Evolutionary conservation across 2,329 filamentous ascomycete genomes (phyloP).

Genomic region (Cladosporium oxysporum): DNA sequence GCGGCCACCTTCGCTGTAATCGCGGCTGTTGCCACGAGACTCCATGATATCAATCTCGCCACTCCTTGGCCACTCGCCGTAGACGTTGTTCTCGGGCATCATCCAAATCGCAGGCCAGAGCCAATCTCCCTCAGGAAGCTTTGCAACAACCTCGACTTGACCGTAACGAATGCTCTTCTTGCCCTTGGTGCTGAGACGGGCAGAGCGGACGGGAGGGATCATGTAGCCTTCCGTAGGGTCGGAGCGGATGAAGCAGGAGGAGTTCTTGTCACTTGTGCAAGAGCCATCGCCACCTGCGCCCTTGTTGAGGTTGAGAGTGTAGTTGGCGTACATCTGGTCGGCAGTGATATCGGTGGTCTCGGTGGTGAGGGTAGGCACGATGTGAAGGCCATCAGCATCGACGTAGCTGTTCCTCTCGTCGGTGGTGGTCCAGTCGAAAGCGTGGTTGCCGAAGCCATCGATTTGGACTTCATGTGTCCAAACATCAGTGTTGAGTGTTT

Average conservation of each 20-base stretch:
- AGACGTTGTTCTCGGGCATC: slow-evolving; percentile 52
- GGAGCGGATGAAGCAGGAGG: slow-evolving; percentile 44
- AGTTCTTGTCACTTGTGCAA: slow-evolving; percentile 43
- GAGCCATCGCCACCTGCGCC: slow-evolving; percentile 35
- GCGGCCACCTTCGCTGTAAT: slow-evolving; percentile 44
- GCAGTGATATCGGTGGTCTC: slow-evolving; percentile 41
- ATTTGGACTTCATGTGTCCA: slow-evolving; percentile 53
- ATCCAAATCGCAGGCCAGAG: slow-evolving; percentile 56
- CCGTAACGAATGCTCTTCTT: slow-evolving; percentile 53
- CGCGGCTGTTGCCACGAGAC: slow-evolving; percentile 49
- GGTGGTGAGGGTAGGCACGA: slow-evolving; percentile 55
- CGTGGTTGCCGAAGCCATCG: slow-evolving; percentile 43
- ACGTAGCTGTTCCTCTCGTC: slow-evolving; percentile 52
- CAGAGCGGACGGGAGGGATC: slow-evolving; percentile 54
- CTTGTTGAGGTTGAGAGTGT: slow-evolving; percentile 47
- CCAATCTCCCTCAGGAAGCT: slow-evolving; percentile 57
- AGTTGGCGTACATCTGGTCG: slow-evolving; percentile 32
- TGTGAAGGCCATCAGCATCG: slow-evolving; percentile 54
- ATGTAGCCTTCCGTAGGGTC: slow-evolving; percentile 49
- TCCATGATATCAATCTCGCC: slow-evolving; percentile 59
- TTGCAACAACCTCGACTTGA: slow-evolving; percentile 56
- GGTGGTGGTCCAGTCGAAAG: slow-evolving; percentile 58
- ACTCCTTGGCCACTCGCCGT: slow-evolving; percentile 54
- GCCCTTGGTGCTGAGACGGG: slow-evolving; percentile 51
- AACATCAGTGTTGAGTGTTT: slow-evolving; percentile 45